phyloP scores from a whole-genome alignment of 2,329 filamentous ascomycete species.

The Teratosphaeria viscida region DNA sequence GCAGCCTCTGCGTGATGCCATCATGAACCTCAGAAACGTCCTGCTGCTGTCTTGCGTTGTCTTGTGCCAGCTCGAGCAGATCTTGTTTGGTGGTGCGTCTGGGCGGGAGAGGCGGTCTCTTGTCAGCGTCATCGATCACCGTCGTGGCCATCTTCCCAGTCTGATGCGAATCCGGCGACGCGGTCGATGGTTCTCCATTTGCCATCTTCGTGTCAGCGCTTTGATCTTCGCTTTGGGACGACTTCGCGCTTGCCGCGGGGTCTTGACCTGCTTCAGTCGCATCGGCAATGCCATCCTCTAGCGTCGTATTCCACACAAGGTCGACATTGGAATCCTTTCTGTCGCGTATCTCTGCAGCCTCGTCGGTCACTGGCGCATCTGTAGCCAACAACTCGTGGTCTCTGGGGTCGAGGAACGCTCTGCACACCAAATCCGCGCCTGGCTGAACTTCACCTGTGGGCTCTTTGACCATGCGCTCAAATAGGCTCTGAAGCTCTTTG shows the following conservation, averaged over 20 bases:
- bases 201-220: constrained; percentile 9
- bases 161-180: not conserved
- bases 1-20: constrained; percentile 81
- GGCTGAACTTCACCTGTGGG: constrained; percentile 20
- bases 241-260: constrained; percentile 17
- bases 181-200: constrained; percentile 24
- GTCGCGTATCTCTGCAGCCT: not conserved
- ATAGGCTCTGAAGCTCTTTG: constrained; percentile 23
- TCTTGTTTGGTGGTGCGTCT: constrained; percentile 17
- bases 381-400: constrained; percentile 17
- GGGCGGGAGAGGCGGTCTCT: constrained; percentile 34
- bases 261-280: constrained; percentile 1
- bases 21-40: constrained; percentile 95
- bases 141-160: not conserved
- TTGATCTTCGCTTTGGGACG: constrained; percentile 9
- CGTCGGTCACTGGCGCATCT: constrained; percentile 6
- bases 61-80: constrained; percentile 41
- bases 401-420: constrained; percentile 23
- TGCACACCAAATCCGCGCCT: constrained; percentile 25
- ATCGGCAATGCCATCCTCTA: not conserved
- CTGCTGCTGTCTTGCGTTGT: constrained; percentile 58
- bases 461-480: constrained; percentile 27
- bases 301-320: not conserved
- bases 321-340: not conserved
- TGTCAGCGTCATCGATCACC: not conserved